Conservation (phyloP, 164 flowering plant species). For the Tinospora cordifolia region DNA sequence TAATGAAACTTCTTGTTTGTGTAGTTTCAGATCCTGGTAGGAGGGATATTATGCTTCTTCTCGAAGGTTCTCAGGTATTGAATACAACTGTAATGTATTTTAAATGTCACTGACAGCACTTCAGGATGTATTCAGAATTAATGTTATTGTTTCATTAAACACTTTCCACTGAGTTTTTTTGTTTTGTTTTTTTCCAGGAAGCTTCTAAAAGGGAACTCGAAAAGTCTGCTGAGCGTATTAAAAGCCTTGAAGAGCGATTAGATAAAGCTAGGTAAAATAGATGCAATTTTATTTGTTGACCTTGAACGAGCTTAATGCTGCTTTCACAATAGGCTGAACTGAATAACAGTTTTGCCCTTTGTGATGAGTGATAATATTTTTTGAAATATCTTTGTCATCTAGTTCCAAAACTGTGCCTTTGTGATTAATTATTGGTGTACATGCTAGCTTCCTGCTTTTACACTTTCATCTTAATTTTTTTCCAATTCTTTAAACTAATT, state of each 20-base stretch:
- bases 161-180: neutral
- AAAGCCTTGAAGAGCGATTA: constrained; percentile 65
- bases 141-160: neutral
- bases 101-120: neutral
- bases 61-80: constrained; percentile 62
- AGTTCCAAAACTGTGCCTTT: no score
- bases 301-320: neutral
- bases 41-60: constrained; percentile 37
- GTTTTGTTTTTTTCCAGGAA: constrained; percentile 44
- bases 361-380: neutral
- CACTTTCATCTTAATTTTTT: no score
- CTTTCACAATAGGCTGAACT: neutral
- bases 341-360: neutral
- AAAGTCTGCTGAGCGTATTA: constrained; percentile 41
- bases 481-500: no score
- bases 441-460: no score
- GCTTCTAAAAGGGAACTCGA: constrained; percentile 48
- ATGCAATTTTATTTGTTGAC: neutral
- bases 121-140: neutral
- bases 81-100: neutral
- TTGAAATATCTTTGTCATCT: neutral
- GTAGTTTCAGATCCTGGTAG: constrained; percentile 40
- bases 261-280: constrained; percentile 44
- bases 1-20: neutral
- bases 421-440: no score